Evolutionary conservation across 306 rosid genomes (phyloP), one percentile per base, ranked within the genome.

Genomic region (Albizia julibrissin): DNA sequence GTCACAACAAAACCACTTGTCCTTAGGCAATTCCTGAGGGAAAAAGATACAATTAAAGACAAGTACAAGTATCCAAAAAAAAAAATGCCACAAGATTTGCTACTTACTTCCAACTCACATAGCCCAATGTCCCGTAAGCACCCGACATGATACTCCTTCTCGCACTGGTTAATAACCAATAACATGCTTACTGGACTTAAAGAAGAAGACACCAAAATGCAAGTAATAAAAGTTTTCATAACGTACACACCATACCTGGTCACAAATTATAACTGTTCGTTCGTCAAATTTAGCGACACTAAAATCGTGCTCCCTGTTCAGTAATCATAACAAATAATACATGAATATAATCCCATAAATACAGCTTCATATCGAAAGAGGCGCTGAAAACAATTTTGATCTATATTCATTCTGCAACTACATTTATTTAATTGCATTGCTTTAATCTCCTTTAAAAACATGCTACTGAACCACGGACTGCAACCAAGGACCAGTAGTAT

Each of bases 141-240:
- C 61, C 98, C 99, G 7, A 96, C 99, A 71, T 96, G 99, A 72
- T 89, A 96, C 91, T 96, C 99, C 91, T 91, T 96, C 87, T 96
- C 99, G 83, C 99, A 96, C 99, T 96, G 83, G 69, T 83, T 62
- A 87, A 72, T 43, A 90, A 85, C 19, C 46, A 79, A 37, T 3
- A 85, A 76, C 46, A 76, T 46, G 74, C 33, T 84, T 76, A 58
- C 27, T 42, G 52, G 52, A 52, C 50, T 59, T 43, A 68, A 54
- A 71, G 76, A 64, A 70, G 31, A 29, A 75, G 69, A 79, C 54
- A 19, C n/a, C 7, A 56, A 10, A 76, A 39, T 68, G 69, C 4
- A 69, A 19, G 67, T 72, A 34, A 50, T 62, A 13, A 29, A 75
- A 77, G 47, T 42, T 40, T 40, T 68, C 65, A 24, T 62, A 80